Percentiles rank a stretch among this genome's conserved stretches.
Conservation (phyloP, 75 land plant genomes). For the Picea glauca region DNA sequence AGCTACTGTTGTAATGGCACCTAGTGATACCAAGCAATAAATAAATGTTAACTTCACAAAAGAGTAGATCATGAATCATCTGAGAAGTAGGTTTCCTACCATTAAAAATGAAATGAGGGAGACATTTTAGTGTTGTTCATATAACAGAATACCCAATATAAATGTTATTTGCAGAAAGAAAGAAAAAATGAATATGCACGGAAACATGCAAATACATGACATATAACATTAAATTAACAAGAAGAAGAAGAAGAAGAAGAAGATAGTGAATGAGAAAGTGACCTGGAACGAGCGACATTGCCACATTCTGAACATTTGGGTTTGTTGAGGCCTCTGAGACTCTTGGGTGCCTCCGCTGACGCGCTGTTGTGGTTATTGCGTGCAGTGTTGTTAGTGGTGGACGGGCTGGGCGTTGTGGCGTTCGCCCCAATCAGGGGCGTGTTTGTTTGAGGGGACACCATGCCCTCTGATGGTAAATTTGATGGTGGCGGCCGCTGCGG, state of each 20-base stretch:
- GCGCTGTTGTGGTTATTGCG: background rate
- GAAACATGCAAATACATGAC: background rate
- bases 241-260: background rate
- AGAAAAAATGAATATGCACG: background rate
- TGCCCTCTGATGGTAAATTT: background rate
- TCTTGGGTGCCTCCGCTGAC: slow-evolving; percentile 17
- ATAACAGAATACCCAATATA: background rate
- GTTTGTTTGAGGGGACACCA: background rate
- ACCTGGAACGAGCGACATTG: slow-evolving; percentile 78
- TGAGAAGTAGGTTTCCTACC: background rate
- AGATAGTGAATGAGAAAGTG: background rate
- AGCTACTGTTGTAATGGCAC: no score
- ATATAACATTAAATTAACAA: background rate
- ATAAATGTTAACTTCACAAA: no score
- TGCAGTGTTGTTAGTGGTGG: background rate
- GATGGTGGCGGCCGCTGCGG: background rate
- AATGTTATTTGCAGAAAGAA: background rate
- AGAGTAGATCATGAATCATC: no score
- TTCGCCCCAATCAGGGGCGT: background rate
- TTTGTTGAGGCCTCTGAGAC: slow-evolving; percentile 68
- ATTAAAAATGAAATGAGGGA: background rate
- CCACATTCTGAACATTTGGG: slow-evolving; percentile 87
- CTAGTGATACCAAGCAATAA: no score
- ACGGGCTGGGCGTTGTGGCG: slow-evolving; percentile 1
- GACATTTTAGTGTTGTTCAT: background rate